These are phyloP conservation scores for Barnettozyma vustinii DNA, from an alignment of 805 yeast species.

Conservation along the genomic window DNA sequence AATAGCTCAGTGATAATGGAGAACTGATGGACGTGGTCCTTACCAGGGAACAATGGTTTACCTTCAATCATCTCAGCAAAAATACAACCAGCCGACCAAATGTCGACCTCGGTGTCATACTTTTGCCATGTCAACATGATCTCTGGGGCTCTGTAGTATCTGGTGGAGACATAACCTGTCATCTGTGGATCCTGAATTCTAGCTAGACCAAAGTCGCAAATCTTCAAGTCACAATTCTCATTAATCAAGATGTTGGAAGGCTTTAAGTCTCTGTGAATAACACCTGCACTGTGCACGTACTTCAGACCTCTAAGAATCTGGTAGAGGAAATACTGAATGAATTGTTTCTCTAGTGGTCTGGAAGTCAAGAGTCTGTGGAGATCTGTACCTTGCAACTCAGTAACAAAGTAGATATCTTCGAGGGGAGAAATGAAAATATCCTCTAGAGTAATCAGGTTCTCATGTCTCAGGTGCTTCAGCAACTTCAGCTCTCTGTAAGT, in stretches of 20 bases:
- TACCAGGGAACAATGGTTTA: slow-evolving; percentile 94
- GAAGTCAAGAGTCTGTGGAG: slow-evolving; percentile 85
- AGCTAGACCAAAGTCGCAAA: slow-evolving; percentile 93
- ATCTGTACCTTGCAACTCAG: slow-evolving; percentile 96
- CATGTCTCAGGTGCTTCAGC: slow-evolving; percentile 90
- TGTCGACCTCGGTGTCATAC: slow-evolving; percentile 93
- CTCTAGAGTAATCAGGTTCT: slow-evolving; percentile 85
- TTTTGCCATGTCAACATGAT: slow-evolving; percentile 99
- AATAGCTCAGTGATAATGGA: slow-evolving; percentile 92
- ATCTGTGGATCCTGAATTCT: slow-evolving; percentile 97
- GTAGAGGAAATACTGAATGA: slow-evolving; percentile 92
- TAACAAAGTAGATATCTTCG: slow-evolving; percentile 93
- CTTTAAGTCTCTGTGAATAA: slow-evolving; percentile 82
- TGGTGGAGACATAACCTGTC: slow-evolving; percentile 96
- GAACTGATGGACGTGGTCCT: slow-evolving; percentile 97
- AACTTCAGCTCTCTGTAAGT: slow-evolving; percentile 94
- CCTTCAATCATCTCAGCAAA: slow-evolving; percentile 98
- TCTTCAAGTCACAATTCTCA: slow-evolving; percentile 86
- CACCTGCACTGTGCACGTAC: slow-evolving; percentile 90
- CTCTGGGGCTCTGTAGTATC: slow-evolving; percentile 97
- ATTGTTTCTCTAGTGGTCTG: slow-evolving; percentile 92
- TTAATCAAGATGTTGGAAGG: slow-evolving; percentile 81
- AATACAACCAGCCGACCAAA: slow-evolving; percentile 97
- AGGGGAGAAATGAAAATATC: slow-evolving; percentile 92
- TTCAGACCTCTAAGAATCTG: slow-evolving; percentile 88